phyloP scores from a whole-genome alignment of 2,329 filamentous ascomycete species.

The Taxawa tesnikishii region DNA sequence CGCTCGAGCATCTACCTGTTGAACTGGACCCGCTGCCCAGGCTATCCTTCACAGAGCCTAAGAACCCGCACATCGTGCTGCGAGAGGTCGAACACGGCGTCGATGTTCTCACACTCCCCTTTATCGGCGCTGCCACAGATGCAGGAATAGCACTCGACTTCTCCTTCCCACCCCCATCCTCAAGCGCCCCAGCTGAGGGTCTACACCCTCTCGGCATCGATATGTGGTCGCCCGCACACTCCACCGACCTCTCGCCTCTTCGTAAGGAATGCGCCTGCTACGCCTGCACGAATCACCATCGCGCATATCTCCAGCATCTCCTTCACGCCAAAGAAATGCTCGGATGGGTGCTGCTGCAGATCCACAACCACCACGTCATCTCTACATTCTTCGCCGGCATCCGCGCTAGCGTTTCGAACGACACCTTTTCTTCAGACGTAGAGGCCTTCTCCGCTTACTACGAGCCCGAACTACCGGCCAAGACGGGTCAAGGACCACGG shows the following conservation, averaged over 20 bases:
- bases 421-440: conserved; percentile 42
- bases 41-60: conserved; percentile 58
- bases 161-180: conserved; percentile 45
- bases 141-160: conserved; percentile 77
- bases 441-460: conserved; percentile 55
- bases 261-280: conserved; percentile 61
- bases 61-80: conserved; percentile 65
- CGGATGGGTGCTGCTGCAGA: conserved; percentile 81
- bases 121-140: conserved; percentile 64
- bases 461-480: conserved; percentile 56
- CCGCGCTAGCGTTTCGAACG: conserved; percentile 48
- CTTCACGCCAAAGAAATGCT: conserved; percentile 91
- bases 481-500: conserved; percentile 66
- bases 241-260: conserved; percentile 52
- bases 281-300: conserved; percentile 69
- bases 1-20: conserved; percentile 54
- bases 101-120: conserved; percentile 68
- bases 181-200: conserved; percentile 7
- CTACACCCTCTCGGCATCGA: conserved; percentile 55
- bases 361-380: conserved; percentile 75
- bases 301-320: conserved; percentile 79
- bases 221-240: conserved; percentile 57
- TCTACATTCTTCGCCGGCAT: conserved; percentile 61
- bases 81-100: conserved; percentile 63
- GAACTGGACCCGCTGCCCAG: conserved; percentile 54